phyloP scores from a whole-genome alignment of 2,329 filamentous ascomycete genomes.

The Aspergillus proliferans region DNA sequence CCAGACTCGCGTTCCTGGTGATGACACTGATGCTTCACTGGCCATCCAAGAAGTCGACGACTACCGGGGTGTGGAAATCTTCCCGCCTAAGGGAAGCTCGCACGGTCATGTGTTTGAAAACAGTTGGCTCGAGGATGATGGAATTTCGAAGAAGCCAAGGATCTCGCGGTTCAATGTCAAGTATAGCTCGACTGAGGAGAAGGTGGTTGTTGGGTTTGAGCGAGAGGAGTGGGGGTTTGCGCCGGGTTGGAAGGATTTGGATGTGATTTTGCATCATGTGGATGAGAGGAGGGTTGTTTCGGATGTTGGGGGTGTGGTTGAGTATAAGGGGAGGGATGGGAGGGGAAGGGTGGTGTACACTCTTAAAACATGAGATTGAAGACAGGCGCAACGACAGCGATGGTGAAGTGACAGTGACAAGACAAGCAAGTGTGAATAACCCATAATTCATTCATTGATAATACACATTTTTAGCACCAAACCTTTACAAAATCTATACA shows the following conservation, averaged over 20 bases:
- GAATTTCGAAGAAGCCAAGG: constrained; percentile 41
- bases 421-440: too few species aligned
- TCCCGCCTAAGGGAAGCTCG: constrained; percentile 44
- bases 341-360: constrained; percentile 27
- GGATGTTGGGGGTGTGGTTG: constrained; percentile 23
- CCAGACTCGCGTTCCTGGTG: constrained; percentile 49
- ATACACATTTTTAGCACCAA: constrained; percentile 10
- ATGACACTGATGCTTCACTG: constrained; percentile 41
- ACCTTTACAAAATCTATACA: constrained; percentile 30
- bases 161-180: constrained; percentile 40
- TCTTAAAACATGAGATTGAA: constrained; percentile 13
- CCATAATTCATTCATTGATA: neutral
- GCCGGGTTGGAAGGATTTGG: constrained; percentile 46
- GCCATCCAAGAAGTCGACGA: constrained; percentile 43
- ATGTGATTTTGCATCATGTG: constrained; percentile 47
- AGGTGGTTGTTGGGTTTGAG: constrained; percentile 40
- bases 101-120: constrained; percentile 34
- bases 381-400: too few species aligned
- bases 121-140: constrained; percentile 55
- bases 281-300: constrained; percentile 41
- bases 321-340: constrained; percentile 21
- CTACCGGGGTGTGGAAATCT: constrained; percentile 53
- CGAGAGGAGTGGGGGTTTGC: constrained; percentile 37
- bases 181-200: constrained; percentile 41
- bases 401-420: too few species aligned